phyloP scores from a whole-genome alignment of 108 stramenopile species.

The Poteriospumella lacustris region DNA sequence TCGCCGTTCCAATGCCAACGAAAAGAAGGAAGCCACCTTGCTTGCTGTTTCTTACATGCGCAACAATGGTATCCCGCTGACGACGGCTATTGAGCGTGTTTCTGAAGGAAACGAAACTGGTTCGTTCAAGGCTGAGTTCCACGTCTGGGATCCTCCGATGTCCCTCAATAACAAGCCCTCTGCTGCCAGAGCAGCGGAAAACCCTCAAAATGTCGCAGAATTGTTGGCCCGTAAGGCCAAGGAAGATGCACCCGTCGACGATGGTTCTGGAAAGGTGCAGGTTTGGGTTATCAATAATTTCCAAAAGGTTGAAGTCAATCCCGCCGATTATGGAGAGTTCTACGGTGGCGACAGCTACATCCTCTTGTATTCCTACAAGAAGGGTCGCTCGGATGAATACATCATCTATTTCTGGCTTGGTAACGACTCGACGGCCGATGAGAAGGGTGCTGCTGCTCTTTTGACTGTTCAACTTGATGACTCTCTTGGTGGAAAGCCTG shows the following conservation, averaged over 20 bases:
- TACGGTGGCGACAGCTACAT: slow-evolving; percentile 57
- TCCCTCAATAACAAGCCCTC: not conserved
- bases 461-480: slow-evolving; percentile 48
- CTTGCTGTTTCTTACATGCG: slow-evolving; percentile 33
- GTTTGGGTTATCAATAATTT: slow-evolving; percentile 46
- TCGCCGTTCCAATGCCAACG: slow-evolving; percentile 53
- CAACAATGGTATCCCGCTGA: slow-evolving; percentile 6
- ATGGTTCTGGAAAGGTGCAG: slow-evolving; percentile 41
- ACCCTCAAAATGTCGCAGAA: not conserved
- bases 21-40: slow-evolving; percentile 65
- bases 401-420: slow-evolving; percentile 63
- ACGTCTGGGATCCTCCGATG: slow-evolving; percentile 37
- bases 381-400: slow-evolving; percentile 34
- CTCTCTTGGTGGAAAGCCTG: slow-evolving; percentile 26
- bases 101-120: slow-evolving; percentile 42
- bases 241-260: slow-evolving; percentile 43
- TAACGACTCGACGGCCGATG: slow-evolving; percentile 32
- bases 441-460: slow-evolving; percentile 51
- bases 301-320: slow-evolving; percentile 28
- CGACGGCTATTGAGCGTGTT: slow-evolving; percentile 30
- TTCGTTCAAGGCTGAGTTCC: slow-evolving; percentile 44
- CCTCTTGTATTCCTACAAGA: slow-evolving; percentile 47
- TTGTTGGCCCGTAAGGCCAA: slow-evolving; percentile 23
- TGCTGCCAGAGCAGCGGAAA: slow-evolving; percentile 3
- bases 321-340: slow-evolving; percentile 51